phyloP scores from a whole-genome alignment of 129 eudicot species.

The Tanacetum coccineum region DNA sequence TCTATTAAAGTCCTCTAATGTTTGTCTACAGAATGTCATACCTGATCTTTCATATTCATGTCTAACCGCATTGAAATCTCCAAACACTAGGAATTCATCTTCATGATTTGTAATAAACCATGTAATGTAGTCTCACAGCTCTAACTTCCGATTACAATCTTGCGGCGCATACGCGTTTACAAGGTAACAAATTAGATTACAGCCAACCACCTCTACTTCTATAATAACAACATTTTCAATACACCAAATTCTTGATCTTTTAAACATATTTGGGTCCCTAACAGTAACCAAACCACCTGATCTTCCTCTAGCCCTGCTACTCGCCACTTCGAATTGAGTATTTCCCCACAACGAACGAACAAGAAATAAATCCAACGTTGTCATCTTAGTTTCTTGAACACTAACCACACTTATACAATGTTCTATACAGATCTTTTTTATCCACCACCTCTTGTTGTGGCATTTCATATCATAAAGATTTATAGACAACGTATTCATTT shows the following conservation, averaged over 20 bases:
- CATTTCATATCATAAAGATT: not conserved
- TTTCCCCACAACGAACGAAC: not conserved
- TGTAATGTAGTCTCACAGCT: not conserved
- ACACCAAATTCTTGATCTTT: not conserved
- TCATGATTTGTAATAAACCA: not conserved
- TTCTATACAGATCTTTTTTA: not conserved
- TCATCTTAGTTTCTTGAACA: not conserved
- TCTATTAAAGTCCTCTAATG: not conserved
- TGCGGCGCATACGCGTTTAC: not conserved
- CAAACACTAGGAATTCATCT: not conserved
- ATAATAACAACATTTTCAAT: not conserved
- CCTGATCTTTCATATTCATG: not conserved
- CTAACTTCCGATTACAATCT: not conserved
- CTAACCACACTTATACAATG: not conserved
- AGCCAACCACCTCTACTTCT: not conserved
- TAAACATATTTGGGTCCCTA: not conserved
- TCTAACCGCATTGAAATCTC: not conserved
- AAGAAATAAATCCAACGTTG: not conserved
- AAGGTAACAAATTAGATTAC: not conserved
- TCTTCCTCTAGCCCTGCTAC: not conserved
- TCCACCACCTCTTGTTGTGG: not conserved
- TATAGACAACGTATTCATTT: not conserved
- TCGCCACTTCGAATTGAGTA: not conserved
- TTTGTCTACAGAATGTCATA: not conserved
- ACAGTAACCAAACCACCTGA: not conserved